Conservation (phyloP, 2,329 filamentous ascomycete species). For the Cryphonectria japonica region DNA sequence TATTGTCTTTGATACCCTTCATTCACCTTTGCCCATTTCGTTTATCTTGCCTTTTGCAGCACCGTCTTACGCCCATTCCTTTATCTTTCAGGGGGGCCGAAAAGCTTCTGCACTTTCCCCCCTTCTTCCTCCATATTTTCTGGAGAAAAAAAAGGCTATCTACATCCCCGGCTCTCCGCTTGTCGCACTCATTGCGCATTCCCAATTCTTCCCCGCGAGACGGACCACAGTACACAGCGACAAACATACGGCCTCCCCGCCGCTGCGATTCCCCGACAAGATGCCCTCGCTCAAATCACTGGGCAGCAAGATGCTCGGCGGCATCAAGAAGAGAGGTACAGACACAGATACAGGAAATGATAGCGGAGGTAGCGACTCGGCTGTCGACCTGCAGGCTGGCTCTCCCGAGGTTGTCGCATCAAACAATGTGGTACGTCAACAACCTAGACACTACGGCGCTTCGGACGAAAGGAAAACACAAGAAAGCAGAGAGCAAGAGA, state of each 20-base stretch:
- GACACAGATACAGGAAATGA: conserved; percentile 16
- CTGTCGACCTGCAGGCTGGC: conserved; percentile 47
- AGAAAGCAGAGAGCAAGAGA: conserved; percentile 21
- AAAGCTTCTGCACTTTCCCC: background rate
- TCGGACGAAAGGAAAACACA: conserved; percentile 26
- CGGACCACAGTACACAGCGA: background rate
- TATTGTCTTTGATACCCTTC: conserved; percentile 24
- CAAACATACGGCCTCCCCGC: background rate
- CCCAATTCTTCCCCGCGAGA: background rate
- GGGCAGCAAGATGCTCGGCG: conserved; percentile 60
- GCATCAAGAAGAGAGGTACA: conserved; percentile 50
- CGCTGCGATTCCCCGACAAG: background rate
- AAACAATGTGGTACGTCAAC: conserved; percentile 65
- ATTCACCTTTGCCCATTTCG: background rate
- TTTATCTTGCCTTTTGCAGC: background rate
- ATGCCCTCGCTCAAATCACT: conserved; percentile 52
- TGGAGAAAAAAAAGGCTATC: background rate
- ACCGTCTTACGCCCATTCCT: background rate
- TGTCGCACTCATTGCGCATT: background rate
- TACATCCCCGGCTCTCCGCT: background rate
- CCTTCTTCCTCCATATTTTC: background rate
- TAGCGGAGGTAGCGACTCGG: conserved; percentile 28
- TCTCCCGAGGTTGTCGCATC: conserved; percentile 69
- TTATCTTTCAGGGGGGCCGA: background rate
- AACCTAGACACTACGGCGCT: background rate